Evolutionary conservation across 2,329 filamentous ascomycete genomes (phyloP).

Genomic region (Colletotrichum chrysophilum): DNA sequence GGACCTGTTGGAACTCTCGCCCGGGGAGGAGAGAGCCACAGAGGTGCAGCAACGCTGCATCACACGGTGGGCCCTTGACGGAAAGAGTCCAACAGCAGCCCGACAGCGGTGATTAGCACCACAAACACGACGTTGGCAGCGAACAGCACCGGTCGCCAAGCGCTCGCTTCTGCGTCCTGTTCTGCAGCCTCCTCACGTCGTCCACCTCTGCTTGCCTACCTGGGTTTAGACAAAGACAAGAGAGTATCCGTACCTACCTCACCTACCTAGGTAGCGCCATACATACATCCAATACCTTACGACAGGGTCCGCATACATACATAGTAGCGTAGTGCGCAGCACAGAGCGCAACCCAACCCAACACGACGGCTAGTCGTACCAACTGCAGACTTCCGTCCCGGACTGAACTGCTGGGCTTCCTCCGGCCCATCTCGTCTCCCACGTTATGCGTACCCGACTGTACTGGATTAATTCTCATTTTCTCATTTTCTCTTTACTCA

Average conservation of each 20-base stretch:
- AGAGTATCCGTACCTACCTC: background rate
- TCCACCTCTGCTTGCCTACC: constrained; percentile 2
- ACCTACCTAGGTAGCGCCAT: background rate
- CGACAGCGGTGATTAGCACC: constrained; percentile 4
- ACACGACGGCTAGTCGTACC: background rate
- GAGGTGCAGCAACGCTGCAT: constrained; percentile 15
- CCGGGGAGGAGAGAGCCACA: background rate
- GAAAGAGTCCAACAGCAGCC: background rate
- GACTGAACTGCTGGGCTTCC: background rate
- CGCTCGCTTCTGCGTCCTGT: constrained; percentile 9
- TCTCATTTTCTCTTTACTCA: constrained; percentile 6
- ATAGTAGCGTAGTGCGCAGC: background rate
- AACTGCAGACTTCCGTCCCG: background rate
- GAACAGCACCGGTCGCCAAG: constrained; percentile 9
- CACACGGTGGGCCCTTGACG: background rate
- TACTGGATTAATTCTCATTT: background rate
- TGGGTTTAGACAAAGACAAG: background rate
- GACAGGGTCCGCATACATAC: background rate
- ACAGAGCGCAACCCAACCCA: background rate
- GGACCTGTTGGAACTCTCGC: background rate
- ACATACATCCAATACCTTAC: background rate
- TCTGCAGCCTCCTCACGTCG: background rate
- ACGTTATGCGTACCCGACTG: background rate
- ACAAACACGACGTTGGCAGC: background rate
- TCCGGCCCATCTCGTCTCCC: background rate